Percentiles rank a stretch among this genome's conserved stretches.
phyloP scores from a whole-genome alignment of 2,329 filamentous ascomycete genomes.

The Leptographium wingfieldii region DNA sequence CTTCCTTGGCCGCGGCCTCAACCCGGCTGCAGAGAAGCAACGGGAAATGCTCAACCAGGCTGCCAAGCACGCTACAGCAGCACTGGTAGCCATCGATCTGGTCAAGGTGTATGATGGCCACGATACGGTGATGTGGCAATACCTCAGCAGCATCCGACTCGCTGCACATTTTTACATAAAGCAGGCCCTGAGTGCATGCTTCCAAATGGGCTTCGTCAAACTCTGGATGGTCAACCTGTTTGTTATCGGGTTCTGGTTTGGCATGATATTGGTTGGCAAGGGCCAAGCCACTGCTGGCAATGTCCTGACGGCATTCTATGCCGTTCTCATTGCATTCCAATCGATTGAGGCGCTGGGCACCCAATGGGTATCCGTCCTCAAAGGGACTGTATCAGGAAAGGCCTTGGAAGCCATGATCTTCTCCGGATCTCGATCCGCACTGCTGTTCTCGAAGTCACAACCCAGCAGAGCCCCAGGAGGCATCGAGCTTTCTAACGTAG shows the following conservation, averaged over 20 bases:
- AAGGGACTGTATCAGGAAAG: conserved; percentile 62
- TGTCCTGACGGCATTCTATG: conserved; percentile 76
- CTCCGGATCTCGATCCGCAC: not conserved
- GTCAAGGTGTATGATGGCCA: conserved; percentile 80
- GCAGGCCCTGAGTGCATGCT: conserved; percentile 40
- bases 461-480: not conserved
- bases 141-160: conserved; percentile 29
- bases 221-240: conserved; percentile 71
- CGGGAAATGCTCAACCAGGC: conserved; percentile 54
- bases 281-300: conserved; percentile 48
- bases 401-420: conserved; percentile 29
- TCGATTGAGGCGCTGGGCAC: conserved; percentile 63
- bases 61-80: conserved; percentile 57
- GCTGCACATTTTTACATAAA: conserved; percentile 40
- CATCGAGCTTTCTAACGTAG: not conserved
- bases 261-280: conserved; percentile 52
- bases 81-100: conserved; percentile 63
- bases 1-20: conserved; percentile 47
- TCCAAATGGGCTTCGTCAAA: conserved; percentile 59
- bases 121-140: conserved; percentile 54
- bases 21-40: conserved; percentile 56
- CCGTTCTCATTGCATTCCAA: conserved; percentile 63
- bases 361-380: conserved; percentile 64
- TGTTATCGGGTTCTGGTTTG: conserved; percentile 83
- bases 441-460: not conserved